A percentile compares a stretch with the other conserved stretches of the same genome.
Conservation (phyloP, 345 rosid species). For the Firmiana major region DNA sequence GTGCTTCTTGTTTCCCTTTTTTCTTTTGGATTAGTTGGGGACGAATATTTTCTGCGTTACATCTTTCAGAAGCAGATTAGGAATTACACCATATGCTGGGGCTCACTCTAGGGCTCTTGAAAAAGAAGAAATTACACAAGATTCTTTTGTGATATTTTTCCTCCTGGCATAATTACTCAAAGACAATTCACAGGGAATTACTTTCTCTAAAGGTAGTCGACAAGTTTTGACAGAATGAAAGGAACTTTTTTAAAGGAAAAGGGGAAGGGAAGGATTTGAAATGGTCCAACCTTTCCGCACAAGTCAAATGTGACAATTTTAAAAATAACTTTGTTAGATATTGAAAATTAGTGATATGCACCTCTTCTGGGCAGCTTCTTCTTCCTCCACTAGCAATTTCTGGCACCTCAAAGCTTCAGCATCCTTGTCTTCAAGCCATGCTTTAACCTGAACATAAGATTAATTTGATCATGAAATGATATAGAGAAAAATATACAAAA, state of each 20-base stretch:
- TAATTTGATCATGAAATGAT: not conserved
- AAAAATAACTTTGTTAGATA: constrained; percentile 4
- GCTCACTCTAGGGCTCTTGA: not conserved
- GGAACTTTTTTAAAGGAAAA: not conserved
- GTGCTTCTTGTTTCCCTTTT: not conserved
- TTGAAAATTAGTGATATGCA: constrained; percentile 18
- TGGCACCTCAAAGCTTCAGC: constrained; percentile 94
- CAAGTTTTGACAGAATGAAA: not conserved
- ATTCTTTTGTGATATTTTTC: not conserved
- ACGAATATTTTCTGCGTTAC: not conserved
- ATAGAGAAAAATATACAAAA: not conserved
- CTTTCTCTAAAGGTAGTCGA: not conserved
- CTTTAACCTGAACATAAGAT: constrained; percentile 50
- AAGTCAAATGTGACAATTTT: not conserved
- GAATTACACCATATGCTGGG: not conserved
- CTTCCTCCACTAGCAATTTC: constrained; percentile 89
- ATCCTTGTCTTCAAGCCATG: constrained; percentile 92
- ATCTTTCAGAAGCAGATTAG: not conserved
- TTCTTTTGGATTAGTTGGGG: too few species aligned
- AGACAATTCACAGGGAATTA: not conserved
- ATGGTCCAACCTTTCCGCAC: not conserved
- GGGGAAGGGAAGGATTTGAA: not conserved
- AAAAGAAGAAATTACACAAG: not conserved
- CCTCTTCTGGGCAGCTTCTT: constrained; percentile 95
- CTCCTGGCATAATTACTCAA: not conserved